Conservation (phyloP, 2,329 filamentous ascomycete genomes). For the Juglanconis oblonga region DNA sequence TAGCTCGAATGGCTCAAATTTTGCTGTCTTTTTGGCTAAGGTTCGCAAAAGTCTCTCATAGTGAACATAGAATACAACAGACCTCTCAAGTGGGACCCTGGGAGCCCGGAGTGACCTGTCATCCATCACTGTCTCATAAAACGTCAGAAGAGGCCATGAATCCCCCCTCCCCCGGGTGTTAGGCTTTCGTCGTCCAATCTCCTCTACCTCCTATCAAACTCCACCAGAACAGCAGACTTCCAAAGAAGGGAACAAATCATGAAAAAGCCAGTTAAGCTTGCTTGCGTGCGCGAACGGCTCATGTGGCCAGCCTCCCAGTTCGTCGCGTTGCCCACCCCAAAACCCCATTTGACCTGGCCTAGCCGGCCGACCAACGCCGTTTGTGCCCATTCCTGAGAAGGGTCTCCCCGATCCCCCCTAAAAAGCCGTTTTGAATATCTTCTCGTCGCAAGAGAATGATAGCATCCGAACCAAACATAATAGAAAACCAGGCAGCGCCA, state of each 20-base stretch:
- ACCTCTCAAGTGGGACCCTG: background rate
- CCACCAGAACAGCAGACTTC: background rate
- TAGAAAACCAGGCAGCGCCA: constrained; percentile 10
- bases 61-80: background rate
- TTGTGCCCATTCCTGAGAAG: constrained; percentile 5
- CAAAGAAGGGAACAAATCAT: background rate
- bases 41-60: background rate
- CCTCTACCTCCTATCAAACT: background rate
- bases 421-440: constrained; percentile 14
- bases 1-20: background rate
- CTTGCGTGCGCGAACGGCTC: constrained; percentile 7
- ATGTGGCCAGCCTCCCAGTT: constrained; percentile 7
- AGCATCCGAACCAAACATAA: constrained; percentile 3
- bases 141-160: background rate
- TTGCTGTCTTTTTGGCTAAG: background rate
- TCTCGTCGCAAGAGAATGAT: constrained; percentile 6
- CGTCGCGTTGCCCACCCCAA: background rate
- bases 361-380: constrained; percentile 9
- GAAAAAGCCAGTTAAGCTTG: background rate
- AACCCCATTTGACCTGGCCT: background rate
- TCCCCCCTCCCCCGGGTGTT: too few species aligned
- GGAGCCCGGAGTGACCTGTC: background rate
- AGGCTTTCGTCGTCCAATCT: background rate
- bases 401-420: background rate
- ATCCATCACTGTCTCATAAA: background rate